phyloP scores from a whole-genome alignment of 108 stramenopile genomes.

The Cylindrotheca fusiformis region DNA sequence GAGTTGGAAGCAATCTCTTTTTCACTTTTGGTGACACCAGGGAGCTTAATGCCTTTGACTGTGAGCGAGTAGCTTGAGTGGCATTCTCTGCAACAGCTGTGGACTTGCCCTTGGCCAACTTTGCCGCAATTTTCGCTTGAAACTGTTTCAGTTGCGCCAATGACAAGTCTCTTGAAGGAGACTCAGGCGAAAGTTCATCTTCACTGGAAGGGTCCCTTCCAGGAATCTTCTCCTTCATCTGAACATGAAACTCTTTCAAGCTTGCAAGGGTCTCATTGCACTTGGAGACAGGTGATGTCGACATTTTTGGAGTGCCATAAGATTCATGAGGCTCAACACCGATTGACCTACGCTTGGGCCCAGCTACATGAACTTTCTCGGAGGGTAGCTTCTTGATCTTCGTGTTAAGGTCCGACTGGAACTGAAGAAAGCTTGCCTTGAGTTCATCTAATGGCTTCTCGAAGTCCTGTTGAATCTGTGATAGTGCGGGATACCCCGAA shows the following conservation, averaged over 20 bases:
- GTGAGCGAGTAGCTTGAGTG: neutral
- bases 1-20: neutral
- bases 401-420: neutral
- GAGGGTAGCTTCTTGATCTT: neutral
- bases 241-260: neutral
- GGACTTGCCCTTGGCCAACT: too few species aligned
- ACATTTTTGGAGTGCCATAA: neutral
- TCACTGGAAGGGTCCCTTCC: neutral
- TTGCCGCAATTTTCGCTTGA: too few species aligned
- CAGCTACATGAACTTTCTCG: neutral
- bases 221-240: neutral
- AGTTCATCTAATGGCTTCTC: neutral
- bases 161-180: too few species aligned
- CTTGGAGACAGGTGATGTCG: neutral
- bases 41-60: neutral
- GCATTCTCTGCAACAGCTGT: neutral
- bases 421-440: neutral
- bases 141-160: too few species aligned
- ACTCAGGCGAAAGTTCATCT: too few species aligned
- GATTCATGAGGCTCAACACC: neutral
- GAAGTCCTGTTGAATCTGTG: too few species aligned
- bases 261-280: neutral
- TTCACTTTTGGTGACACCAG: neutral
- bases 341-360: neutral
- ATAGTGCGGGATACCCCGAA: too few species aligned